Evolutionary conservation across 805 yeast genomes (phyloP).

Genomic region (Jamesozyma piceae): DNA sequence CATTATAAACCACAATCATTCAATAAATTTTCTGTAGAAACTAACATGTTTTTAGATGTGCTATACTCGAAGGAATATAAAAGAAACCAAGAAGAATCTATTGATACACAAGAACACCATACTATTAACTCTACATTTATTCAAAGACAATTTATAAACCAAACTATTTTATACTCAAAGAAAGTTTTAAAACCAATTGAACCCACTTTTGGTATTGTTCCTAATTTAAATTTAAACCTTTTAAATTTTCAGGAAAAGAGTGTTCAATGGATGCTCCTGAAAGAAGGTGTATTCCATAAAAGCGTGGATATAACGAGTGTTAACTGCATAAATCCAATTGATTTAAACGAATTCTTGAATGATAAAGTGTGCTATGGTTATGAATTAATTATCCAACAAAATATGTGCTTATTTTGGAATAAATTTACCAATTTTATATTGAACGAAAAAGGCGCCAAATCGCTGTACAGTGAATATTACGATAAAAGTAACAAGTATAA

Average conservation of each 20-base stretch:
- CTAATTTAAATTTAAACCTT: constrained; percentile 14
- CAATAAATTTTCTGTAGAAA: constrained; percentile 22
- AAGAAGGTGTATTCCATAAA: constrained; percentile 10
- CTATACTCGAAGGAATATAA: constrained; percentile 10
- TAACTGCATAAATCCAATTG: background rate
- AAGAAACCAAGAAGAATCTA: background rate
- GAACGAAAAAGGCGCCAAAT: constrained; percentile 12
- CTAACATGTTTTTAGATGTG: constrained; percentile 16
- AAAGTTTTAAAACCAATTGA: constrained; percentile 5
- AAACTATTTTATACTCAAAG: constrained; percentile 18
- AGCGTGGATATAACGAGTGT: background rate
- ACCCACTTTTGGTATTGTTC: constrained; percentile 4
- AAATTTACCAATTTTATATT: constrained; percentile 27
- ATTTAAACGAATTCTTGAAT: constrained; percentile 17
- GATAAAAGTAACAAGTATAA: background rate
- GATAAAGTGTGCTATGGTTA: constrained; percentile 24
- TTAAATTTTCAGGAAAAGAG: constrained; percentile 27
- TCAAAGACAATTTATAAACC: constrained; percentile 21
- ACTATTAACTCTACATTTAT: constrained; percentile 11
- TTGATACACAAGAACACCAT: background rate
- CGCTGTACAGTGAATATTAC: constrained; percentile 8
- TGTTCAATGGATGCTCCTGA: constrained; percentile 27
- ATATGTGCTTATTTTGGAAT: constrained; percentile 21
- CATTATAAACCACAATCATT: constrained; percentile 7
- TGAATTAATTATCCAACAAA: constrained; percentile 8